A percentile compares a stretch with the other conserved stretches of the same genome.
Evolutionary conservation across 495 filamentous ascomycete genomes (phyloP).

Genomic region (Penicillium salamii): DNA sequence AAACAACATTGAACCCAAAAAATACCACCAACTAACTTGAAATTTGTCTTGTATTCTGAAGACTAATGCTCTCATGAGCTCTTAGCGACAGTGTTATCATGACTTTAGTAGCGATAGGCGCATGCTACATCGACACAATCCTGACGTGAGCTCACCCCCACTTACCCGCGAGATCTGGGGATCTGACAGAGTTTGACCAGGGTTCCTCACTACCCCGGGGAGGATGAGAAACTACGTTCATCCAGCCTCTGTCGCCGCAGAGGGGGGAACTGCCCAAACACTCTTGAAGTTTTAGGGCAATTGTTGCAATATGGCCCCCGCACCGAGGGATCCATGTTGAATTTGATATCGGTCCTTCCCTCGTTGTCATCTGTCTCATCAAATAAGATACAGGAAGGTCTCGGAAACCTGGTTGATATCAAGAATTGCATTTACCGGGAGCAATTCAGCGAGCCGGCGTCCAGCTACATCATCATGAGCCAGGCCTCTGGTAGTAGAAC

Average conservation of each 20-base stretch:
- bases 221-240: conserved; percentile 72
- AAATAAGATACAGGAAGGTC: conserved; percentile 37
- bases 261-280: conserved; percentile 71
- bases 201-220: conserved; percentile 61
- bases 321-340: conserved; percentile 18
- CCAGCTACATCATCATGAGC: conserved; percentile 70
- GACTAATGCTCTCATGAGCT: too few relatives aligned
- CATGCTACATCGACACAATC: conserved; percentile 68
- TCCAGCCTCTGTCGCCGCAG: conserved; percentile 55
- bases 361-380: conserved; percentile 34
- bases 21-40: too few relatives aligned
- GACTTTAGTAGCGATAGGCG: conserved; percentile 59
- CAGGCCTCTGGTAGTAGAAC: conserved; percentile 57
- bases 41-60: too few relatives aligned
- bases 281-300: conserved; percentile 65
- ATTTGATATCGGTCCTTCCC: conserved; percentile 45
- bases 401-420: conserved; percentile 46
- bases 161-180: background rate
- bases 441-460: conserved; percentile 54
- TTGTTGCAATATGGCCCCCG: conserved; percentile 32
- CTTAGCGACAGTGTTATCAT: conserved; percentile 7
- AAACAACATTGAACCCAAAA: too few relatives aligned
- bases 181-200: conserved; percentile 33
- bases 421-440: conserved; percentile 58
- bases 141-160: conserved; percentile 50